Base-by-base conservation (phyloP, 257 asterid species). In the Petrea volubilis region DNA sequence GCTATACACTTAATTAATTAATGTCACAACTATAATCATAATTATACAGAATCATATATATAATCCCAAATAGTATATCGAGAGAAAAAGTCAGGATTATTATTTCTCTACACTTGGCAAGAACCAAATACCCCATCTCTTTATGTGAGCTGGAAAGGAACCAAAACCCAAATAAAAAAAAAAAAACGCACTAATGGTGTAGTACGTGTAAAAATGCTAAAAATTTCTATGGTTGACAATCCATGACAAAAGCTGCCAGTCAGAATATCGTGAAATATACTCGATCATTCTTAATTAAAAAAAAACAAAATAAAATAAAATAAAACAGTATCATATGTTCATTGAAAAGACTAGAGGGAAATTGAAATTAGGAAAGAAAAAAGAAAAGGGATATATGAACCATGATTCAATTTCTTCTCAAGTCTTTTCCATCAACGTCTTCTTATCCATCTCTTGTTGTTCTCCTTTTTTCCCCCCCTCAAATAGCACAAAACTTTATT, bases 211-310 rank as follows among this genome's bases (percentile, higher is more conserved):
- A 70, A 64, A 55, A 13, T 49, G 65, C 81, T 67, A 77, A 75
- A 65, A 71, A 71, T 70, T 78, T 78, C 71, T 68, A 80, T 67
- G 85, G 81, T 72, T 69, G 67, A 68, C 65, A 61, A 38, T 67
- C 50, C 20, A 70, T 66, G 60, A 63, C 65, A 68, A 50, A 59
- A 74, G 46, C 74, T 33, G n/a, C 38, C 7, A 33, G 38, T 33
- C 38, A 38, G 43, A 38, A 7, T 38, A 38, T 38, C 43, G 43
- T 38, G 10, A 38, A 38, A 38, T 38, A 3, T 31, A 31, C n/a
- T n/a, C n/a, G n/a, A n/a, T 31, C 7, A 31, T 31, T 31, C 38
- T 31, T 7, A 31, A 31, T 31, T 3, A 3, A 38, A 7, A 3
- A 38, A 38, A 38, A 5, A 38, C n/a, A 7, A 38, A 38, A 2